These are phyloP conservation scores for Takakia lepidozioides DNA, from an alignment of 225 moss, liverwort and hornwort species.

Conservation along the genomic window DNA sequence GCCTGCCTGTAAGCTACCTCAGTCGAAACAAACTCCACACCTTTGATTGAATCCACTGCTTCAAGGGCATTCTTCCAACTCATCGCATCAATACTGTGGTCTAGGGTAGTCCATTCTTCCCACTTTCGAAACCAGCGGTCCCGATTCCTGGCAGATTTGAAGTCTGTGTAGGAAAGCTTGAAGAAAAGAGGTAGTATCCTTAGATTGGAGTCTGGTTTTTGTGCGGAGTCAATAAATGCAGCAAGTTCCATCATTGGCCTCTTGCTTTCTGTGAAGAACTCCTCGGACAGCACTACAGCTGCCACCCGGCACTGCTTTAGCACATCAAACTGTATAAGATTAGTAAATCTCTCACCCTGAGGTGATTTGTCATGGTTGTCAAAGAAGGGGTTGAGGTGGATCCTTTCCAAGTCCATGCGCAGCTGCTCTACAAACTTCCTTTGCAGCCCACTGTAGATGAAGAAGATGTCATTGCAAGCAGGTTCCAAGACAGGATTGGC, in stretches of 20 bases:
- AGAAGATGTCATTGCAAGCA: too few species aligned
- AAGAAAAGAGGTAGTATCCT: slow-evolving; percentile 12
- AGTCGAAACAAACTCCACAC: slow-evolving; percentile 13
- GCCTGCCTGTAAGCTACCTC: slow-evolving; percentile 13
- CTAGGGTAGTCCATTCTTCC: slow-evolving; percentile 8
- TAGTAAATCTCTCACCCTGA: slow-evolving; percentile 1
- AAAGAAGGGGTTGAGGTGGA: slow-evolving; percentile 4
- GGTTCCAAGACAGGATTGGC: too few species aligned
- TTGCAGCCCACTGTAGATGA: neutral
- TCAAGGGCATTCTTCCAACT: slow-evolving; percentile 7
- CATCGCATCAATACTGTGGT: slow-evolving; percentile 2
- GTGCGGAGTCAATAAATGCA: slow-evolving; percentile 8
- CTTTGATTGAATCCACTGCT: slow-evolving; percentile 6
- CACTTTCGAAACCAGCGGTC: slow-evolving; percentile 12
- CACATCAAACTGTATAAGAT: slow-evolving; percentile 6
- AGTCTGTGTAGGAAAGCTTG: slow-evolving; percentile 17
- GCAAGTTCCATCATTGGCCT: slow-evolving; percentile 21
- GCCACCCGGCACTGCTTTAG: slow-evolving; percentile 12
- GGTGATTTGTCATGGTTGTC: slow-evolving; percentile 3
- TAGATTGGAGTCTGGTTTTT: neutral
- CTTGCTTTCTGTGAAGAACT: slow-evolving; percentile 11
- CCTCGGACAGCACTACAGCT: slow-evolving; percentile 10
- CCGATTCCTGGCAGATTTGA: slow-evolving; percentile 8
- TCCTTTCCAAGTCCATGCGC: slow-evolving; percentile 8
- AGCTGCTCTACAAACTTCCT: neutral